These are phyloP conservation scores for Mycena alexandri DNA, from an alignment of 768 basidiomycete species.

Conservation along the genomic window DNA sequence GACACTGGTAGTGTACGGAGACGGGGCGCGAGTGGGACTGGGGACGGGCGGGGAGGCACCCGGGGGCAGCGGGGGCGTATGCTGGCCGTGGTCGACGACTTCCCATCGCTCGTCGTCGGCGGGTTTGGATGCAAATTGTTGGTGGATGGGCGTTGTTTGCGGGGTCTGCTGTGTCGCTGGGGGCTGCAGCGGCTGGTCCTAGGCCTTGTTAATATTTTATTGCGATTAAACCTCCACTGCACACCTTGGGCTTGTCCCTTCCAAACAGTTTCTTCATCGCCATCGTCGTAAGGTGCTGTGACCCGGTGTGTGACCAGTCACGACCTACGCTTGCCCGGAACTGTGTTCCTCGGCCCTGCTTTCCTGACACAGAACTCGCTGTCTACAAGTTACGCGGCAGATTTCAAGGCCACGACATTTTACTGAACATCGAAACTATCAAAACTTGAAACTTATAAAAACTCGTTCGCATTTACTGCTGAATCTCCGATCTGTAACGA, in stretches of 20 bases:
- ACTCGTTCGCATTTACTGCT: too few species aligned
- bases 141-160: conserved; percentile 52
- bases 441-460: too few species aligned
- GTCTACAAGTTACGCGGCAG: too few species aligned
- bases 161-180: conserved; percentile 15
- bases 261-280: conserved; percentile 74
- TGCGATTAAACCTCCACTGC: conserved; percentile 37
- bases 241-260: conserved; percentile 59
- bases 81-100: conserved; percentile 47
- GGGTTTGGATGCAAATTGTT: conserved; percentile 48
- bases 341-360: too few species aligned
- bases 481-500: too few species aligned
- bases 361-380: too few species aligned
- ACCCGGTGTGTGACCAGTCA: too few species aligned
- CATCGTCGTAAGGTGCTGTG: too few species aligned
- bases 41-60: conserved; percentile 56
- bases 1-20: conserved; percentile 54
- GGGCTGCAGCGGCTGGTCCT: conserved; percentile 20
- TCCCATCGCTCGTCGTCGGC: conserved; percentile 64
- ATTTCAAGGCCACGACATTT: too few species aligned
- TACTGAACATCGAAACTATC: too few species aligned
- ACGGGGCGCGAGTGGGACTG: conserved; percentile 58
- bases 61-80: conserved; percentile 53
- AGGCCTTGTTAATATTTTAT: conserved; percentile 43
- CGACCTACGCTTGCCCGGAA: too few species aligned